Base-by-base conservation (phyloP, 2,329 filamentous ascomycete species). In the Coniosporium tulheliwenetii region DNA sequence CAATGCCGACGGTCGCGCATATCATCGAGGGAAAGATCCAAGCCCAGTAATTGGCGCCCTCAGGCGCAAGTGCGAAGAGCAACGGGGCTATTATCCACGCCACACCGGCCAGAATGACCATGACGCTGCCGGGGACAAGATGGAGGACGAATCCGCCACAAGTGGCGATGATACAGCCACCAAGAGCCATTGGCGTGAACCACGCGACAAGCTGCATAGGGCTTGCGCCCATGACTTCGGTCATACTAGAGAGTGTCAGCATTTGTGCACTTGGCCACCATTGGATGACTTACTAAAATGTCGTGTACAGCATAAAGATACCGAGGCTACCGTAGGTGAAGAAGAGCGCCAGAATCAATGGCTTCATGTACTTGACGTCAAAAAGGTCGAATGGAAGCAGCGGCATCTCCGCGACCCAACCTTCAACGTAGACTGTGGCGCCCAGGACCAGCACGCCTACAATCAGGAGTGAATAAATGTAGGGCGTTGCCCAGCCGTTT, bases 21-120 rank as follows among this genome's bases (percentile, higher is more conserved):
- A 80, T 55, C 77, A 81, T 81, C 41, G 74, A 63, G 0, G 81
- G 79, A 51, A 87, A 85, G 15, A 84, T 67, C 51, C 73, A 86
- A 0, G 77, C 72, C 83, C 82, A 89, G 64, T 81, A 81, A 36
- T 63, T 70, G 0, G 65, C 68, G 2, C 65, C 60, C 1, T 61
- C 53, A 0, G 79, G 79, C 13, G 78, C 68, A 9, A 81, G 50
- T 7, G 79, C 78, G 46, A 83, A 80, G 1, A 85, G 64, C 0
- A 84, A 57, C 0, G 67, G 68, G 2, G 70, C 66, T 4, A 73
- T 54, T 3, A 83, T 52, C 48, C 71, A 79, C 1, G 76, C 77
- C 1, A 71, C 46, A 2, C 69, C 69, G 1, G 79, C 78, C 30
- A 83, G 65, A 39, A 77, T 53, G 45, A 84, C 66, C 8, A 85